Evolutionary conservation across 345 rosid genomes (phyloP), one percentile per base, ranked within the genome.

Genomic region (Durio zibethinus): DNA sequence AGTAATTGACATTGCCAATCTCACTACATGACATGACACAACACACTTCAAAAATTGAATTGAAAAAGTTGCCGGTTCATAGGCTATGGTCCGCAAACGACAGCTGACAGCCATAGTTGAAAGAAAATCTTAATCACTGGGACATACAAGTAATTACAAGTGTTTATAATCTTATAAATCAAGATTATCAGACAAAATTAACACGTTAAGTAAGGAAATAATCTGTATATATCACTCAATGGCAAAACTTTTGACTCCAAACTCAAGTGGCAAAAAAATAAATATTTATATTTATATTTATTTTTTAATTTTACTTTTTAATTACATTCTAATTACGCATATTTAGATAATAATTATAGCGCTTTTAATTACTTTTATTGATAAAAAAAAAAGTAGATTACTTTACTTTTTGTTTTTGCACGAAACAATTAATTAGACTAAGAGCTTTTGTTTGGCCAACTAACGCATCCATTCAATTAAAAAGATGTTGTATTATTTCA

Each of bases 71-170:
- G 40, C 23, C 9, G 1, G 53, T 70, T 27, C 20, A 3, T 70
- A 48, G 50, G 23, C 15, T 45, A 45, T 45, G 33, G 57, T 70
- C 74, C 74, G 7, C 57, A 69, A 47, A 69, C 23, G 40, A 25
- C 73, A 45, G 38, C 73, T 23, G 73, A 70, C 59, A 48, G 40
- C 74, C 74, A 70, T 48, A 70, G 48, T 70, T 29, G 40, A 70
- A 70, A 18, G 14, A 47, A 20, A 70, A 48, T 47, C 5, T 62
- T 18, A 33, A 62, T 63, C 42, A 18, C 18, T 1, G 66, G 66
- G 40, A 6, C 40, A 6, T 16, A 8, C 0, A 11, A 0, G n/a
- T 63, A 8, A 63, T 18, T 18, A 3, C 10, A 31, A 23, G 38
- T 7, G n/a, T n/a, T n/a, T n/a, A n/a, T n/a, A n/a, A n/a, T 59